phyloP scores from a whole-genome alignment of 345 rosid genomes.

The Microthlaspi erraticum region DNA sequence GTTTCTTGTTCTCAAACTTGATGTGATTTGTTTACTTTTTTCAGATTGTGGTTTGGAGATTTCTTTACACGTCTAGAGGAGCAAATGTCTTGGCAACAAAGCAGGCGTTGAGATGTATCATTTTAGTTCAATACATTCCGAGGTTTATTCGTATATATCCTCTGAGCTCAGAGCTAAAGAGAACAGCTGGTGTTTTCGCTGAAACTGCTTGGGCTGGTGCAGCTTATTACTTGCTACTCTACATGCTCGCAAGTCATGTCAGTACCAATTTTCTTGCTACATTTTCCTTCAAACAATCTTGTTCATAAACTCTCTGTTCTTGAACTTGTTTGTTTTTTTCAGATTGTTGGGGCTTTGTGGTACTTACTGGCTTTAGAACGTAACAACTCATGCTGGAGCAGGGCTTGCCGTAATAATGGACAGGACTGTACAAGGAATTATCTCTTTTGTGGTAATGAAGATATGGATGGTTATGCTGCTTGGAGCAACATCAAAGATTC shows the following conservation, averaged over 20 bases:
- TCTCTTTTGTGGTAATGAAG: constrained; percentile 77
- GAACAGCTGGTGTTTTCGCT: constrained; percentile 95
- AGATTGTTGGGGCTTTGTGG: constrained; percentile 98
- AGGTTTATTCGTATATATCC: constrained; percentile 75
- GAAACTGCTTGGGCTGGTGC: constrained; percentile 99
- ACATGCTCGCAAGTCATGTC: constrained; percentile 99
- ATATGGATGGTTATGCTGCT: constrained; percentile 50
- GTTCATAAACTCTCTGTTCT: constrained; percentile 5
- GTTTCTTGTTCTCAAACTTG: not conserved
- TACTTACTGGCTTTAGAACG: constrained; percentile 87
- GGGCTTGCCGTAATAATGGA: constrained; percentile 45
- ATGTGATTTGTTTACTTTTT: constrained; percentile 14
- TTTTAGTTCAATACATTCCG: constrained; percentile 77
- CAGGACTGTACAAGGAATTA: constrained; percentile 50
- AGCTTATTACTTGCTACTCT: constrained; percentile 84
- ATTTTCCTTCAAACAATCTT: not conserved
- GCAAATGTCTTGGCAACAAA: constrained; percentile 76
- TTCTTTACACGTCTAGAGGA: constrained; percentile 71
- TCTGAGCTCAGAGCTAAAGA: constrained; percentile 82
- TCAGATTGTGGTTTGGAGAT: constrained; percentile 91
- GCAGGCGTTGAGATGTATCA: constrained; percentile 67
- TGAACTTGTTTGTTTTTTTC: constrained; percentile 43
- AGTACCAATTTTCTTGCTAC: constrained; percentile 41
- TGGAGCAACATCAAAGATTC: constrained; percentile 51
- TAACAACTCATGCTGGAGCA: constrained; percentile 78